These are phyloP conservation scores for Podospora didyma DNA, from an alignment of 495 filamentous ascomycete species.

Conservation along the genomic window DNA sequence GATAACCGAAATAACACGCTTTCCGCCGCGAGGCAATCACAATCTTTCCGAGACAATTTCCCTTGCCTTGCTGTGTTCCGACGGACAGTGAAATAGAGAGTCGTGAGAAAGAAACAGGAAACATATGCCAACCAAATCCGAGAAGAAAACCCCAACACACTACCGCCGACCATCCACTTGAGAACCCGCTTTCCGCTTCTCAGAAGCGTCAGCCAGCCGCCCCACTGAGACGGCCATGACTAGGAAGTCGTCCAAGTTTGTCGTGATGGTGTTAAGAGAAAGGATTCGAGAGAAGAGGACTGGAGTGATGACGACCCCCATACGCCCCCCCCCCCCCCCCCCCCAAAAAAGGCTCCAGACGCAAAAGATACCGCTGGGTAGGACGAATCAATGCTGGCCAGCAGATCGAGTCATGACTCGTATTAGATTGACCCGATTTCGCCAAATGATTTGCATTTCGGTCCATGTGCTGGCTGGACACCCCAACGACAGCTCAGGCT, in stretches of 20 bases:
- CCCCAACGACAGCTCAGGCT: no score
- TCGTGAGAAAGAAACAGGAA: neutral
- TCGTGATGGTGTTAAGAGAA: neutral
- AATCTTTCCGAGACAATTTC: constrained; percentile 11
- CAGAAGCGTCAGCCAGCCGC: neutral
- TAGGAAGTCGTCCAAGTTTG: neutral
- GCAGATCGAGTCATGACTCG: neutral
- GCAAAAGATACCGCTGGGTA: neutral
- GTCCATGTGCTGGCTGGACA: no score
- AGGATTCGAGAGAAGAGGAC: neutral
- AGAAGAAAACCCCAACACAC: neutral
- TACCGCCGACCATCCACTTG: neutral
- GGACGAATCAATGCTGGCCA: neutral
- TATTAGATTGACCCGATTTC: neutral
- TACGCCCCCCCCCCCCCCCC: no score
- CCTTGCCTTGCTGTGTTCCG: neutral
- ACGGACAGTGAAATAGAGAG: neutral
- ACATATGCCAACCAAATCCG: neutral
- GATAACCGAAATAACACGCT: neutral
- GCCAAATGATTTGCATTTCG: no score
- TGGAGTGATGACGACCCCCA: neutral
- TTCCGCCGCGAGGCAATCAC: constrained; percentile 11
- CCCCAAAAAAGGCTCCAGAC: neutral
- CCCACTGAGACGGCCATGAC: neutral
- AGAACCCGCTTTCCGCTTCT: neutral